Conservation (phyloP, 176 grass and related monocot species). For the sorghum (Sorghum bicolor) region Sorghum_bicolor_NCBIv3 NC_012871.2:67123001-67123500, state of each 20-base stretch:
- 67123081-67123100: background rate
- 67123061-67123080: background rate
- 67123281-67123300: conserved; percentile 21
- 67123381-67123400: conserved; percentile 77
- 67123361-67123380: conserved; percentile 69
- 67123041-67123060: background rate
- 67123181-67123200: background rate
- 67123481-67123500: conserved; percentile 27
- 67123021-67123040: background rate
- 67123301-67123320: conserved; percentile 73
- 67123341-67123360: conserved; percentile 94
- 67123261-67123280: background rate
- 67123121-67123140: background rate
- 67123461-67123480: conserved; percentile 15
- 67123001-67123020: background rate
- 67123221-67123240: background rate
- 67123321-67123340: conserved; percentile 89
- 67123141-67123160: background rate
- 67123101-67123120: background rate
- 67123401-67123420: conserved; percentile 75
- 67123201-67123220: background rate
- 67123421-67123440: conserved; percentile 54
- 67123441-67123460: conserved; percentile 56
- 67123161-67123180: background rate
- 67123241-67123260: background rate